Evolutionary conservation across 1,284 basidiomycete species (phyloP), one percentile per base, ranked within the genome.

Genomic region (Neonothopanus nambi): DNA sequence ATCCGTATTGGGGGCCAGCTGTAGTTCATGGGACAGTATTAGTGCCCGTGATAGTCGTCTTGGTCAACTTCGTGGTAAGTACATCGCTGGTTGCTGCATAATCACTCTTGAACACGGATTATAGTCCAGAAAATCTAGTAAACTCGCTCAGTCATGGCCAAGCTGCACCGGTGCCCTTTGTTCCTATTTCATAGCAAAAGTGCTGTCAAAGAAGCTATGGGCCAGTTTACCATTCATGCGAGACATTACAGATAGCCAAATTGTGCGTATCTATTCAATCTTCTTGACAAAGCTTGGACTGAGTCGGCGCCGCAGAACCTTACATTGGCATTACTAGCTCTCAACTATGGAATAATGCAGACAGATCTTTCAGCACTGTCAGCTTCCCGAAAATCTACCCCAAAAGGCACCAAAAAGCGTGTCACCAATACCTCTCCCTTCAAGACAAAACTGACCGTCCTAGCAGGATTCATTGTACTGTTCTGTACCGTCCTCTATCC

Each of bases 1-100:
- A 80, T 58, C 76, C 82, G 13, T 54, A 82, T n/a, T 67, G 75
- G 63, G 88, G 87, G 0, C 78, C 87, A 18, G 70, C 80, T 12
- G 58, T 78, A 7, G 80, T 84, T 1, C 87, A 91, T 67, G 59
- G 70, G 17, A 54, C 67, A 28, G 78, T 84, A 8, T 67, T 89
- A 18, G 74, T 73, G 9, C 87, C 87, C 2, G 63, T 87, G 39
- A 65, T 81, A 26, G 78, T 76, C 51, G 62, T 78, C 17, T 71
- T 79, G 23, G 60, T 58, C 23, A 51, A 42, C 17, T 53, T 43
- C 51, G 56, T 59, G 43, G 57, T 52, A 43, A 55, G 54, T 55
- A 26, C 43, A 28, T 39, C 39, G 13, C 28, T 26, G 18, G 15
- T 30, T 30, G 26, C 33, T 23, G 23, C 26, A 3, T 7, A 30